Evolutionary conservation across 1,284 basidiomycete species (phyloP), one percentile per base, ranked within the genome.

Genomic region (Microbotryum saponariae): DNA sequence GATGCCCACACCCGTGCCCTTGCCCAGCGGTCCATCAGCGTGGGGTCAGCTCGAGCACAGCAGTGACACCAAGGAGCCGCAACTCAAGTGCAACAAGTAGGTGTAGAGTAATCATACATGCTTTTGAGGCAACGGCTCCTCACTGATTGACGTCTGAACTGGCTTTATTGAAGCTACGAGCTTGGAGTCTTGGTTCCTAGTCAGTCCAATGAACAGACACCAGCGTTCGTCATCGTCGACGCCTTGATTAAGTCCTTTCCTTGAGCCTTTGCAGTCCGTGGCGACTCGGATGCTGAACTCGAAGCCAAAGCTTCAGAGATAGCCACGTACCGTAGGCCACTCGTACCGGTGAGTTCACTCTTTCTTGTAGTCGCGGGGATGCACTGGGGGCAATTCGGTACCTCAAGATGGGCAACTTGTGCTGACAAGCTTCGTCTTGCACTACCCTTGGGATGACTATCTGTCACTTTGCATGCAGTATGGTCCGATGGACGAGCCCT

Each of bases 31-130:
- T 10, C 20, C 54, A 7, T 53, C 65, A 4, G 67, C 67, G 1
- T 69, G 67, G 67, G 67, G 67, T 4, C 8, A 6, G 7, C 63
- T 63, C 1, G 52, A 65, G 54, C 53, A 57, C 25, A 54, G 57
- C 9, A 31, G 18, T 1, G 20, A 3, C 23, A 42, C n/a, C 14
- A 14, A 33, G 6, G 23, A 29, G 0, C 62, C 58, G 8, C 58
- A 60, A 48, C 21, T 65, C 20, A 21, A n/a, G 2, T 27, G 58
- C n/a, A 58, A 52, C 31, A 69, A 69, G 37, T 42, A 42, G 16
- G 37, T 18, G 23, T n/a, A 42, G 5, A 12, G 2, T 16, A 4
- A 16, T 42, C 37, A 42, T 10, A 37, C 31, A 42, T 16, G 2
- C 3, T 42, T 42, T 6, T 16, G 0, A 16, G 14, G 16, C 9